A percentile compares a stretch with the other conserved stretches of the same genome.
phyloP scores from a whole-genome alignment of 768 basidiomycete genomes.

The Leucocoprinus leucothites region DNA sequence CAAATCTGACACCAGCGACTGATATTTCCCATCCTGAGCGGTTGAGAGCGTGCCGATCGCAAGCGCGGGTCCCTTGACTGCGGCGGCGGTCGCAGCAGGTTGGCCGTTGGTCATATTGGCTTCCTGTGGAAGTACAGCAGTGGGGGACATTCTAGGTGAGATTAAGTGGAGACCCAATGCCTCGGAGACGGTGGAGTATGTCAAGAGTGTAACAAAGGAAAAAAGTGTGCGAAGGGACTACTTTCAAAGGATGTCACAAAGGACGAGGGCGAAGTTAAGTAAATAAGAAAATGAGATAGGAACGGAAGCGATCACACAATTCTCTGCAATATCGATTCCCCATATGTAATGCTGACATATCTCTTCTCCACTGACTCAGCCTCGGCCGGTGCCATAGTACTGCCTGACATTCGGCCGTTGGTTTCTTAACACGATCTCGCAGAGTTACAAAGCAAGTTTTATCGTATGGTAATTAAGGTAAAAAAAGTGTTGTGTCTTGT shows the following conservation, averaged over 20 bases:
- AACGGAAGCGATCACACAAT: not conserved
- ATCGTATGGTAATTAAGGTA: conserved; percentile 9
- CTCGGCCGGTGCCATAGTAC: not conserved
- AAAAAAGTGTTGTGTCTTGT: conserved; percentile 3
- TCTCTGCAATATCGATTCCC: not conserved
- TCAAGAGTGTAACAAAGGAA: not conserved
- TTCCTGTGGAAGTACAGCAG: conserved; percentile 41
- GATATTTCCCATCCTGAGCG: conserved; percentile 78
- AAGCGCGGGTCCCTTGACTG: conserved; percentile 50
- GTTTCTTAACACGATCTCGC: not conserved
- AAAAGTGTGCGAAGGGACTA: not conserved
- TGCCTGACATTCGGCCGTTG: not conserved
- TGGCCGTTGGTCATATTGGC: conserved; percentile 14
- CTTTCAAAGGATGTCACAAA: not conserved
- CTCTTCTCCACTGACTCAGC: not conserved
- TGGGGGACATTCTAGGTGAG: conserved; percentile 52
- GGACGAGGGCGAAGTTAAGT: not conserved
- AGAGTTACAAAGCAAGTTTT: not conserved
- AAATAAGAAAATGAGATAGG: not conserved
- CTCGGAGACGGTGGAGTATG: not conserved
- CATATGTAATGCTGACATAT: conserved; percentile 8
- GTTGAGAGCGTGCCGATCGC: conserved; percentile 78
- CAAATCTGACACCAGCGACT: conserved; percentile 60
- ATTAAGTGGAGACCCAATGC: not conserved
- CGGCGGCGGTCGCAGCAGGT: conserved; percentile 15